Evolutionary conservation across 2,329 filamentous ascomycete species (phyloP), one percentile per base, ranked within the genome.

Genomic region (Calonectria naviculata): DNA sequence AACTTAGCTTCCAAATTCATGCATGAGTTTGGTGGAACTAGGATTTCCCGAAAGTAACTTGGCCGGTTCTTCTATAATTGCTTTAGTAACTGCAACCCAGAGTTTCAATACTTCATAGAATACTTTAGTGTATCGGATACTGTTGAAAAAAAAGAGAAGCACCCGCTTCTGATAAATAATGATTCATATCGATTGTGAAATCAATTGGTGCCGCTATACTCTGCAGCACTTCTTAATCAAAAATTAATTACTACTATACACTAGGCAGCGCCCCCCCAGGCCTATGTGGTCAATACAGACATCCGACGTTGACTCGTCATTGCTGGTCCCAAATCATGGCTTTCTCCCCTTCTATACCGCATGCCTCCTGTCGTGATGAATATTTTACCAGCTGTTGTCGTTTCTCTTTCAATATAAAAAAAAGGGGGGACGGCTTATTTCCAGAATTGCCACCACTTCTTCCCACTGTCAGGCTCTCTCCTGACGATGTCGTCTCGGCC

Each of bases 361-460:
- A 29, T 62, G 34, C 26, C 52, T 29, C 34, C 12, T 58, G 31
- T 58, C 52, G 52, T 58, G 31, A 17, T 17, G 21, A 38, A 24
- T 26, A 38, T 26, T 5, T 28, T 26, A 24, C 52, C 21, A 26
- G 26, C 34, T 24, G 5, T 31, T 17, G 19, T 58, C 34, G 21
- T 38, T 26, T 38, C 34, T 38, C 15, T 19, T 36, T 58, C 34
- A 58, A 9, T 38, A n/a, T 36, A 36, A 17, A 38, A 56, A 17
- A 31, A 36, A 6, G 12, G 3, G 13, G 31, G 31, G 29, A 31
- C 19, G 52, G 52, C 24, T 34, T 64, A 81, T 79, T 83, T 87
- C 90, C 91, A 93, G 78, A 93, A 92, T 80, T 88, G 87, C 89
- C 90, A 93, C 82, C 88, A 87, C 44, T 83, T 81, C 69, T 78